Base-by-base conservation (phyloP, 768 basidiomycete genomes). In the Suillus hirtellus region DNA sequence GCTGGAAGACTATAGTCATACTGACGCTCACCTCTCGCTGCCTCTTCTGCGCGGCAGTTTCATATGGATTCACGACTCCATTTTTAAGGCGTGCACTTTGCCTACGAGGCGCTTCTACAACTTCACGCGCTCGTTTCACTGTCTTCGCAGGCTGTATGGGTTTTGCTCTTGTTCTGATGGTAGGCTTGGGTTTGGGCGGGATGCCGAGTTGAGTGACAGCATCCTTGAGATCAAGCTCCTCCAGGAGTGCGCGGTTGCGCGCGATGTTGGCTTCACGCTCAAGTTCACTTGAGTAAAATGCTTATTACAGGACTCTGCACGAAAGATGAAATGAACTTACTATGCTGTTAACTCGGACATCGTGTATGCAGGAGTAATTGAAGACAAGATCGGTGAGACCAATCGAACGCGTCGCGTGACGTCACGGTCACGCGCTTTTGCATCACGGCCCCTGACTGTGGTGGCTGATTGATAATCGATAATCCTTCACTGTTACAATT, bases 241-340 rank as follows among this genome's bases (percentile, higher is more conserved):
- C 86, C 43, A 95, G 80, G 10, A 93, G 78, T 3, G 85, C 88
- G 49, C 85, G 87, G 71, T 95, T 95, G 59, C 89, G 84, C 14
- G 89, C 91, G 52, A 94, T 92, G 69, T 92, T 94, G 10, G 86
- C 88, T 71, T 90, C 87, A 21, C 92, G 87, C 67, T 92, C 89
- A 24, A 82, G 77, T 76, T 93, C 92, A 49, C 85, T 86, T 61
- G 47, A 14, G 31, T 66, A 43, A 47, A 50, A 55, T 38, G 17
- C 14, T 34, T 46, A 34, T n/a, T 49, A 50, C 19, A 44, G n/a
- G 24, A 46, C 37, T 21, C 19, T 27, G 19, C 6, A 6, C 24
- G 8, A 1, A 42, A 61, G 17, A 47, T 40, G 17, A 10, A 8
- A 3, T 34, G n/a, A 27, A 67, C 83, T 74, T 67, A 85, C 84